Percentiles rank a stretch among this genome's conserved stretches.
phyloP scores from a whole-genome alignment of 345 rosid species.

The Rubroshorea leprosula region DNA sequence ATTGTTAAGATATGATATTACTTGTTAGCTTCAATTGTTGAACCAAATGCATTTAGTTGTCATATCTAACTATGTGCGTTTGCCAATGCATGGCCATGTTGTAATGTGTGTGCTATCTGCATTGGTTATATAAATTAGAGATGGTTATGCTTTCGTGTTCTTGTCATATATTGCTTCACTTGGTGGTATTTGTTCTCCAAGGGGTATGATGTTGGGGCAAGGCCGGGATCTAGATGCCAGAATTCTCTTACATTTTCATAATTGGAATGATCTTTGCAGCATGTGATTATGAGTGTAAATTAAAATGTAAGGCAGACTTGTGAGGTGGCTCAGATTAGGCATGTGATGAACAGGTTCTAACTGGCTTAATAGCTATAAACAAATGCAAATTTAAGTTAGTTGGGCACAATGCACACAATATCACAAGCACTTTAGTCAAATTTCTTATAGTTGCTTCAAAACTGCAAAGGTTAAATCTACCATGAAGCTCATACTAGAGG shows the following conservation, averaged over 20 bases:
- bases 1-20: too few relatives aligned
- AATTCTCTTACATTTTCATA: background rate
- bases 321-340: background rate
- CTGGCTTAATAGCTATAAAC: background rate
- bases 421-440: background rate
- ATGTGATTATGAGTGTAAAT: background rate
- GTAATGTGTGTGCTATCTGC: too few relatives aligned
- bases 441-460: background rate
- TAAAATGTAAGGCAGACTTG: background rate
- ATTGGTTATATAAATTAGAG: too few relatives aligned
- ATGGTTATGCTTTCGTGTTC: too few relatives aligned
- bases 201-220: background rate
- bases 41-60: too few relatives aligned
- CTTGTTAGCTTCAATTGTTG: too few relatives aligned
- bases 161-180: too few relatives aligned
- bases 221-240: constrained; percentile 5
- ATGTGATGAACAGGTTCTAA: constrained; percentile 12
- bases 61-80: too few relatives aligned
- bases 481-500: constrained; percentile 1
- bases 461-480: background rate
- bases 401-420: background rate
- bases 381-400: background rate
- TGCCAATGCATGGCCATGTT: too few relatives aligned
- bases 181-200: constrained; percentile 7
- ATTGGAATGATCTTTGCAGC: background rate